Evolutionary conservation across 345 rosid species (phyloP).

Genomic region (Odontarrhena argentea): DNA sequence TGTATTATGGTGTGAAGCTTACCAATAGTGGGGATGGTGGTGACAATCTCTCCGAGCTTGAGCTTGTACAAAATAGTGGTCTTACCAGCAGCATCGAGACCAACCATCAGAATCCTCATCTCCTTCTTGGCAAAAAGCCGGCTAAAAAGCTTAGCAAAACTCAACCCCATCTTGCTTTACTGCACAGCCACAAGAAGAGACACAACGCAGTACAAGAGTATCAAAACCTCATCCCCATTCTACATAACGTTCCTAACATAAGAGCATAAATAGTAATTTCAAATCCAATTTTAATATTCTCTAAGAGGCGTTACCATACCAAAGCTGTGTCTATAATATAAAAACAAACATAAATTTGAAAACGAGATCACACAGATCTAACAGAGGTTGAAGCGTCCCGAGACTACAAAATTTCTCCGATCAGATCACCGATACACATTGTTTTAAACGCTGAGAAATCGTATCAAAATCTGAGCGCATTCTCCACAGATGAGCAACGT

Average conservation of each 20-base stretch:
- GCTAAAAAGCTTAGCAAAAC: constrained; percentile 68
- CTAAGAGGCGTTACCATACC: neutral
- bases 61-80: constrained; percentile 82
- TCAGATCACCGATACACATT: neutral
- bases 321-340: neutral
- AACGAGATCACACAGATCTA: constrained; percentile 26
- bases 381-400: neutral
- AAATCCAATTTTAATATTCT: constrained; percentile 1
- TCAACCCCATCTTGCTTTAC: constrained; percentile 56
- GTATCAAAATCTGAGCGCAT: constrained; percentile 14
- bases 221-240: constrained; percentile 9
- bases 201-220: neutral
- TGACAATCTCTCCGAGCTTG: constrained; percentile 83
- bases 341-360: neutral
- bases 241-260: neutral
- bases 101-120: constrained; percentile 87
- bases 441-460: constrained; percentile 10
- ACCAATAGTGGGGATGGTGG: constrained; percentile 86
- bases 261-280: neutral
- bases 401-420: neutral
- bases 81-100: constrained; percentile 88
- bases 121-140: constrained; percentile 78
- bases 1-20: constrained; percentile 19
- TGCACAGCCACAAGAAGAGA: constrained; percentile 15
- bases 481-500: constrained; percentile 8